Percentiles rank a stretch among this genome's conserved stretches.
Evolutionary conservation across 495 filamentous ascomycete genomes (phyloP).

Genomic region (Trichoderma orchidacearum): DNA sequence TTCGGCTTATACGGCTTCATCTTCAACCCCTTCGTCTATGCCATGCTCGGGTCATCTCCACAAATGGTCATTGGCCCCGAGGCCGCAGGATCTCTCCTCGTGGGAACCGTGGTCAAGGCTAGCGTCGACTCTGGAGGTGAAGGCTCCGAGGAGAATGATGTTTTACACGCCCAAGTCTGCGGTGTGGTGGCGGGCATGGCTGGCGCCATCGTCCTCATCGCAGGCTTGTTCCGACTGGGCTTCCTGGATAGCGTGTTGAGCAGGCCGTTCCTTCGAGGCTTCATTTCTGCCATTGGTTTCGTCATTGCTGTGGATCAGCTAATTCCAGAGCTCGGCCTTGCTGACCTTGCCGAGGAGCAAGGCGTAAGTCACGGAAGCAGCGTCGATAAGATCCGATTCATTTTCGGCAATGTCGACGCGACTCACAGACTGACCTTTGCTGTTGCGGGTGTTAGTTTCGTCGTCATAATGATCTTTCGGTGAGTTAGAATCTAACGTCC

Average conservation of each 20-base stretch:
- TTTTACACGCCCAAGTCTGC: constrained; percentile 64
- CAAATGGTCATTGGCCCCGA: constrained; percentile 93
- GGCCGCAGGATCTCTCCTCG: constrained; percentile 81
- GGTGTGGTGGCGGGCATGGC: constrained; percentile 83
- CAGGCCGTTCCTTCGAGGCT: constrained; percentile 81
- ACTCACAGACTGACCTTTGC: constrained; percentile 60
- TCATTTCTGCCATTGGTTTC: constrained; percentile 91
- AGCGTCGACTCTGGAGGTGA: constrained; percentile 53
- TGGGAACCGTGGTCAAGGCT: constrained; percentile 70
- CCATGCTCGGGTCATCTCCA: constrained; percentile 78
- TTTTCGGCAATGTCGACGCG: constrained; percentile 48
- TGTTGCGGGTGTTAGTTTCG: constrained; percentile 68
- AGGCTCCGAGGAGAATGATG: constrained; percentile 55
- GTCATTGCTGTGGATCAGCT: constrained; percentile 94
- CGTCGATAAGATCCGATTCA: constrained; percentile 70
- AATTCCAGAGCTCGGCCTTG: constrained; percentile 76
- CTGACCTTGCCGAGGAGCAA: constrained; percentile 38
- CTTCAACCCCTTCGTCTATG: constrained; percentile 80
- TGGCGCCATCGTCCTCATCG: constrained; percentile 72
- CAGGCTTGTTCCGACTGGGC: constrained; percentile 73
- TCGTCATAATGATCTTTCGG: constrained; percentile 77
- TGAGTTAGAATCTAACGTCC: constrained; percentile 13
- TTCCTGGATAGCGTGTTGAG: constrained; percentile 93
- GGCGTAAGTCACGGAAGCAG: constrained; percentile 69
- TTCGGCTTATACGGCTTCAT: constrained; percentile 94